Base-by-base conservation (phyloP, 2,329 filamentous ascomycete genomes). In the Grosmannia penicillata region DNA sequence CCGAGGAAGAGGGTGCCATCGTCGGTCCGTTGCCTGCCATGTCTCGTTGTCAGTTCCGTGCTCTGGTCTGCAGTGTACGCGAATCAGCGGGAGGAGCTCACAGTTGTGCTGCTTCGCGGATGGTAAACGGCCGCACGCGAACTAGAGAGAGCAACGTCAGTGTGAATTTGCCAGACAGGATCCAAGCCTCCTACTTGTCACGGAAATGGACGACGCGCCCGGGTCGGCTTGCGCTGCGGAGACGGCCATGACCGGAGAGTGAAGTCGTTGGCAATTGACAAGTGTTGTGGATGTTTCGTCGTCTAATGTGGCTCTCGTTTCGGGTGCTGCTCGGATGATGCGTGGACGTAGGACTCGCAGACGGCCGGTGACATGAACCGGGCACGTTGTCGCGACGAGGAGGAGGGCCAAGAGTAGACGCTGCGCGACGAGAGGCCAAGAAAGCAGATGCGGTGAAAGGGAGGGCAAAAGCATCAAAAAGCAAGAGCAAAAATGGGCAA, bases 91-190 rank as follows among this genome's bases (percentile, higher is more conserved):
- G 33, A 8, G n/a, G 24, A 32, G 33, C 68, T 40, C 65, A 80
- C 67, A 98, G 64, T 62, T 96, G 89, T 29, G 91, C 91, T 49
- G 91, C 91, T 68, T 98, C 91, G 62, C 86, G 72, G 49, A 96
- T 95, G 10, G 76, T 82, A 51, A 82, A 82, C 6, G 77, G 77
- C 49, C 77, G 72, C 48, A 82, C 77, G 53, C 77, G 74, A 46
- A 82, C 76, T 78, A n/a, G n/a, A n/a, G n/a, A n/a, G n/a, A n/a
- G n/a, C n/a, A 29, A 15, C 6, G n/a, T 29, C 15, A 23, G 17
- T 8, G 18, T 32, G 19, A 39, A 38, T 19, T 31, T 15, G 11
- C 4, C n/a, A 15, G 18, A 4, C 2, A 26, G 31, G n/a, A 15
- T 11, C 11, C 24, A 17, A 7, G 9, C 13, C 8, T 27, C 62